Evolutionary conservation across 495 filamentous ascomycete genomes (phyloP).

Genomic region (Astrothelium subdiscretum): DNA sequence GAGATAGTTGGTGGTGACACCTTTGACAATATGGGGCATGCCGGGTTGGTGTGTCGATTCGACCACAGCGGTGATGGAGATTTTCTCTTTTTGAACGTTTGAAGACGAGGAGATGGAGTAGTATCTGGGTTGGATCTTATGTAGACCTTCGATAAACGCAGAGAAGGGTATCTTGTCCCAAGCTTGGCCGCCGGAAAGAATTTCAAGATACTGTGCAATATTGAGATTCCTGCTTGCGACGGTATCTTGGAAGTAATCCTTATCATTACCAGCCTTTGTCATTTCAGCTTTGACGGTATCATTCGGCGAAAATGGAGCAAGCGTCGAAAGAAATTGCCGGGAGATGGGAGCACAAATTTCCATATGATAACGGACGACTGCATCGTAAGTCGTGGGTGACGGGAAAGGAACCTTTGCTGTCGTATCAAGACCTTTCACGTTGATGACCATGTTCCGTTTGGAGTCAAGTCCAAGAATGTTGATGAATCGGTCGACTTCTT

Average conservation of each 20-base stretch:
- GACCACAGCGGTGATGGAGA: slow-evolving; percentile 91
- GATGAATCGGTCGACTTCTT: slow-evolving; percentile 85
- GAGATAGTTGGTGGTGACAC: slow-evolving; percentile 95
- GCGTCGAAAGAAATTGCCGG: slow-evolving; percentile 80
- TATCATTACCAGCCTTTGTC: slow-evolving; percentile 77
- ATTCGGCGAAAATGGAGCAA: slow-evolving; percentile 84
- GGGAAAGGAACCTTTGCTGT: slow-evolving; percentile 97
- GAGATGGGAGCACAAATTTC: slow-evolving; percentile 93
- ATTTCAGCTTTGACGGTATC: slow-evolving; percentile 76
- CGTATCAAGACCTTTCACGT: slow-evolving; percentile 83
- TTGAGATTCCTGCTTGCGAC: slow-evolving; percentile 75
- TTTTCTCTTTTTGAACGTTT: slow-evolving; percentile 80
- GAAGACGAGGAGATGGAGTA: slow-evolving; percentile 99
- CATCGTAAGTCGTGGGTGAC: slow-evolving; percentile 92
- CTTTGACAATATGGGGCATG: slow-evolving; percentile 70
- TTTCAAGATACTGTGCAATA: slow-evolving; percentile 78
- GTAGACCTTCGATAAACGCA: slow-evolving; percentile 82
- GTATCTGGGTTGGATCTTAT: slow-evolving; percentile 93
- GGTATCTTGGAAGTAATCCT: slow-evolving; percentile 90
- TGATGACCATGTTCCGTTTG: slow-evolving; percentile 76
- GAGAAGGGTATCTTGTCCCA: slow-evolving; percentile 89
- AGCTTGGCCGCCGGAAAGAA: slow-evolving; percentile 52
- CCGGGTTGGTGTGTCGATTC: slow-evolving; percentile 70
- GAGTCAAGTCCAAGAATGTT: slow-evolving; percentile 58
- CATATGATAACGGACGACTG: slow-evolving; percentile 89